Base-by-base conservation (phyloP, 2,329 filamentous ascomycete species). In the Diaporthe velutina region DNA sequence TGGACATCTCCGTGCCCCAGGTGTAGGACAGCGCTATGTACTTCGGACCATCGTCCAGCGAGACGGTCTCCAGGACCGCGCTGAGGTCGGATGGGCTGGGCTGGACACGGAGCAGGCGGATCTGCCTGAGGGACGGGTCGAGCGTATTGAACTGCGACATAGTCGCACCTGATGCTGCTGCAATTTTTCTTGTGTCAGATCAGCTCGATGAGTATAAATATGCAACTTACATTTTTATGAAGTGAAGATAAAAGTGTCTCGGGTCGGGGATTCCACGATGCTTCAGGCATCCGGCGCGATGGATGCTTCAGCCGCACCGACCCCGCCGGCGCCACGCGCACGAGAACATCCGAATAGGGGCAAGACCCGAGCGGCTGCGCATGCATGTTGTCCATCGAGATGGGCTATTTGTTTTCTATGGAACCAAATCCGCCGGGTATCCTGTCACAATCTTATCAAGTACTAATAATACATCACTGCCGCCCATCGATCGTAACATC, bases 91-190 rank as follows among this genome's bases (percentile, higher is more conserved):
- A 12, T 25, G 38, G 68, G 55, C 50, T n/a, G 4, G 52, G 38
- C n/a, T 71, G n/a, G 28, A 57, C 50, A 8, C 19, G 68, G 35
- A 71, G 52, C 10, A 71, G 68, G 8, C 68, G 68, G 68, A 71
- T 71, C 52, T 71, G 52, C 35, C 38, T 33, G 33, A 17, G 64
- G 2, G 48, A 54, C 22, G 64, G 48, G 64, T 68, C 48, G 33
- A 68, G 64, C 33, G 33, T 45, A 48, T 28, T 68, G 48, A 68
- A 68, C 9, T 45, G 64, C 25, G 48, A 54, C 7, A 13, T 19
- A n/a, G 64, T 17, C 22, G 48, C 15, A 15, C 15, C 22, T 40
- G 48, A 22, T 38, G 64, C 33, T 54, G 19, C 64, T 40, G 64
- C 48, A 45, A 68, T 68, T 40, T 68, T 19, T 19, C 28, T n/a